Evolutionary conservation across 495 filamentous ascomycete species (phyloP).

Genomic region (Hypoxylon intermedium): DNA sequence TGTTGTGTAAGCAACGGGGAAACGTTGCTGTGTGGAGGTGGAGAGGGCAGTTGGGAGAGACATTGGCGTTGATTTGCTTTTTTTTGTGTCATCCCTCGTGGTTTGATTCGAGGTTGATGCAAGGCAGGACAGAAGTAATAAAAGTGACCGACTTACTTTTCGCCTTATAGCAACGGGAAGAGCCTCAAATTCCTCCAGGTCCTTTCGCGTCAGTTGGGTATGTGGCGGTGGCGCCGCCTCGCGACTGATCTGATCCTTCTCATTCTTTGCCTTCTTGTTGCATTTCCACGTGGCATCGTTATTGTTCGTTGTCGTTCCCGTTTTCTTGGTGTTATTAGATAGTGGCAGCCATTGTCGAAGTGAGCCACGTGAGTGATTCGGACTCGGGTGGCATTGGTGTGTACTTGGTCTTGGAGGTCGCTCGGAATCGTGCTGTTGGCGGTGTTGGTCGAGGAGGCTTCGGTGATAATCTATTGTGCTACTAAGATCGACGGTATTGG

Average conservation of each 20-base stretch:
- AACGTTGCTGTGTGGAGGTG: neutral
- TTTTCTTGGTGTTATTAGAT: constrained; percentile 17
- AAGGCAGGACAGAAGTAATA: constrained; percentile 14
- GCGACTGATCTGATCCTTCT: constrained; percentile 21
- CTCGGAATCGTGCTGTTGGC: constrained; percentile 24
- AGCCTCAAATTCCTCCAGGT: constrained; percentile 56
- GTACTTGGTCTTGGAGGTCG: constrained; percentile 7
- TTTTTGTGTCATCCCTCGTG: constrained; percentile 11
- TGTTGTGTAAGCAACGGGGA: too few species aligned
- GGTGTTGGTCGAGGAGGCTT: constrained; percentile 35
- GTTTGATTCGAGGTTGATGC: neutral
- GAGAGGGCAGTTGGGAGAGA: constrained; percentile 5
- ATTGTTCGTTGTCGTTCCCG: constrained; percentile 6
- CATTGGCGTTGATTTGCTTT: constrained; percentile 11
- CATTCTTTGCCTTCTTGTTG: constrained; percentile 22
- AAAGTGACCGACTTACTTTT: constrained; percentile 56
- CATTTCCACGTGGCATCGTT: constrained; percentile 1
- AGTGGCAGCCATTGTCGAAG: constrained; percentile 36
- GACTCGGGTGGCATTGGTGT: constrained; percentile 20
- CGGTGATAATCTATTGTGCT: constrained; percentile 38
- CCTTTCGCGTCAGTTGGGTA: constrained; percentile 34
- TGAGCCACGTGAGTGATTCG: constrained; percentile 24
- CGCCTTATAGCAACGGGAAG: constrained; percentile 64
- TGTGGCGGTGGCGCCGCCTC: constrained; percentile 24
- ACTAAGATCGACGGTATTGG: constrained; percentile 16